Evolutionary conservation across 768 basidiomycete species (phyloP), one percentile per base, ranked within the genome.

Genomic region (Fomitopsis serialis): DNA sequence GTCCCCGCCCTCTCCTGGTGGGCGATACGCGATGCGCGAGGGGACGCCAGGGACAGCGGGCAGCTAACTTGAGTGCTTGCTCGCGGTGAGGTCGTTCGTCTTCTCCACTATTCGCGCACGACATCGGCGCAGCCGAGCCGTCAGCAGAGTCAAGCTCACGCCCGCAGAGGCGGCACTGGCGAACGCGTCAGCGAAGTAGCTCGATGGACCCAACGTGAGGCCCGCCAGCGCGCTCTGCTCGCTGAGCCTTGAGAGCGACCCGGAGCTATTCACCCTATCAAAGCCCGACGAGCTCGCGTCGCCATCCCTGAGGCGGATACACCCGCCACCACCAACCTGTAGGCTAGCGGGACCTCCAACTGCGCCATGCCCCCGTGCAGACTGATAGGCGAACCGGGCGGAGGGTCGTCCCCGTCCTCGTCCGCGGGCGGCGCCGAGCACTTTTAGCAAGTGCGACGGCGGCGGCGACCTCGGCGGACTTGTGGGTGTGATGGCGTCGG

Each of bases 401-500:
- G 55, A n/a, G 49, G 47, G 9, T 27, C 22, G n/a, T n/a, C n/a
- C n/a, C n/a, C n/a, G n/a, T n/a, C n/a, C n/a, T n/a, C n/a, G n/a
- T n/a, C n/a, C n/a, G 43, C 34, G 55, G 57, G 3, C 35, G 37
- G 9, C 42, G 17, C 9, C 25, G 25, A 7, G 27, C 17, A 21
- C 24, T 27, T 17, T 35, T 47, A 37, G 25, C 43, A 44, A 59
- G 55, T 3, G 56, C 56, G 0, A 57, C 57, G 0, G 63, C 61
- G 5, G 61, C 58, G 0, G n/a, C n/a, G n/a, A n/a, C n/a, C n/a
- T n/a, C n/a, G n/a, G 54, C 50, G 15, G 52, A 15, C 32, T 51
- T 45, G 21, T 55, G 64, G 5, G 40, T 42, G 45, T 48, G 54
- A 27, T 63, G 64, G 22, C 63, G 61, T 19, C 58, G 58, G 34